These are phyloP conservation scores for Dendrobium chrysotoxum DNA, from an alignment of 106 monocot genomes.

Conservation along the genomic window DNA sequence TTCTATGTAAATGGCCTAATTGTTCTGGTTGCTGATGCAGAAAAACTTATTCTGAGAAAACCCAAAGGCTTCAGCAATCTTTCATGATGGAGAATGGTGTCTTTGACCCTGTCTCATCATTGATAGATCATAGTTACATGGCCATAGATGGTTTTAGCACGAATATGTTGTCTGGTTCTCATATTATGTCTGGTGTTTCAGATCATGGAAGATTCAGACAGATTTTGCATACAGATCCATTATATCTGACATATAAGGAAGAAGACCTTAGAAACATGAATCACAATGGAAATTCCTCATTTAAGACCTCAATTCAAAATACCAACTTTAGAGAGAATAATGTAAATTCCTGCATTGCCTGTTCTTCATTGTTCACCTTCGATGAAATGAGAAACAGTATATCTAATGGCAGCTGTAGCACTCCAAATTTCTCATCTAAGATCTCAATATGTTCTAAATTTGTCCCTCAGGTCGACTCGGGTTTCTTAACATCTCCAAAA, in stretches of 20 bases:
- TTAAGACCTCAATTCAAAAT: conserved; percentile 32
- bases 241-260: conserved; percentile 24
- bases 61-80: too few species aligned
- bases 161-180: not conserved
- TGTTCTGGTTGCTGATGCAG: not conserved
- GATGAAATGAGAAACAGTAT: not conserved
- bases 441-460: not conserved
- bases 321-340: conserved; percentile 18
- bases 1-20: not conserved
- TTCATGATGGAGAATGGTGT: too few species aligned
- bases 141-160: not conserved
- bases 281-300: conserved; percentile 5
- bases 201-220: conserved; percentile 13
- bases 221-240: conserved; percentile 12
- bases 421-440: not conserved
- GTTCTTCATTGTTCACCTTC: too few species aligned
- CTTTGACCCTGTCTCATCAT: too few species aligned
- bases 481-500: not conserved
- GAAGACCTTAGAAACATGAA: not conserved
- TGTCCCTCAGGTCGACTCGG: not conserved
- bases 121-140: too few species aligned
- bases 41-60: not conserved
- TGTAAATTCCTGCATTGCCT: conserved; percentile 9
- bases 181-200: not conserved
- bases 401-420: not conserved